Base-by-base conservation (phyloP, 768 basidiomycete species). In the Boletus speciosus region DNA sequence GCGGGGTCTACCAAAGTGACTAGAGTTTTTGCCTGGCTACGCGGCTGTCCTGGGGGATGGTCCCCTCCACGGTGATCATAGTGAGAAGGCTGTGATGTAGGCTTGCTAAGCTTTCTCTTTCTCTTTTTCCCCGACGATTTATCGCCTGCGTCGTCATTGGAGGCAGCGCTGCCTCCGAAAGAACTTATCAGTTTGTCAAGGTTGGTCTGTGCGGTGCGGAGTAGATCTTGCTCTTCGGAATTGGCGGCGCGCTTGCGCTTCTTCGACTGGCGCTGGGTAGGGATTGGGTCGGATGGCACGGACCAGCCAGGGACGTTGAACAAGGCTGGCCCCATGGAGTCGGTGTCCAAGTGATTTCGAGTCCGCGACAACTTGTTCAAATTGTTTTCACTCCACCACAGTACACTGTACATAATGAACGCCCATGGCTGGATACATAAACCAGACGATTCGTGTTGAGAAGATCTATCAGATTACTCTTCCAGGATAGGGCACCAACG, bases 271-370 rank as follows among this genome's bases (percentile, higher is more conserved):
- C 55, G 60, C 6, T 70, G 61, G 40, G 74, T 70, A 31, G 71
- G 53, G 42, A 81, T 66, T 6, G 80, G 78, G 0, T 57, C 68
- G 21, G 74, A 66, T 36, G 76, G 69, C 14, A 88, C 70, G 31
- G 80, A 76, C 87, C 87, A 89, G 16, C 87, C 87, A 4, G 86
- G 82, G 19, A 88, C 81, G 40, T 85, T 74, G 68, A 89, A 88
- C 58, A 81, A 72, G 53, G 77, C 65, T 31, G 63, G 49, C 19
- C 19, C 19, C 66, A 68, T 66, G 2, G 52, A 47, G 47, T 46
- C 2, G 35, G 36, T 40, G 34, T 56, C 29, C 50, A 49, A 40
- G 56, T 48, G 35, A 47, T 32, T 52, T 4, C 43, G 38, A 55
- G 55, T 56, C 51, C 35, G 47, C 47, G 37, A n/a, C 27, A 14